Percentiles rank a stretch among this genome's conserved stretches.
These are phyloP conservation scores for Rosa multiflora DNA, from an alignment of 306 rosid genomes.

Conservation along the genomic window DNA sequence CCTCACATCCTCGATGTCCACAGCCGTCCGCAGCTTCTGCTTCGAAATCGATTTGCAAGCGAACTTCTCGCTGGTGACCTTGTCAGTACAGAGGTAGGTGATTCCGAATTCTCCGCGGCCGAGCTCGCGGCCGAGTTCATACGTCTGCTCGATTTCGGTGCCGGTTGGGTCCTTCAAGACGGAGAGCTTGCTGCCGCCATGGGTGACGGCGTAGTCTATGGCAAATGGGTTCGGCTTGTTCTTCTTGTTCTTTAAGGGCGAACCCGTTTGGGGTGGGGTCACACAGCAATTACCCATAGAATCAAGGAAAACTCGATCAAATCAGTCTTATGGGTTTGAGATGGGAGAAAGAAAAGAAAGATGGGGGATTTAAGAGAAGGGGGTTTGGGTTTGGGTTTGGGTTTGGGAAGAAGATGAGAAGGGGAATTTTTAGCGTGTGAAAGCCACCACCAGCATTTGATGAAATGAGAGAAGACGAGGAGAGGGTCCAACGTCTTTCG, in stretches of 20 bases:
- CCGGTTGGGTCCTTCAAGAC: conserved; percentile 79
- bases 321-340: neutral
- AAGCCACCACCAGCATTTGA: conserved; percentile 11
- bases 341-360: neutral
- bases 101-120: conserved; percentile 95
- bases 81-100: conserved; percentile 82
- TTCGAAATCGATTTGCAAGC: conserved; percentile 94
- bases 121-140: conserved; percentile 80
- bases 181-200: conserved; percentile 37
- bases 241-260: conserved; percentile 28
- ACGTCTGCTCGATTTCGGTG: conserved; percentile 54
- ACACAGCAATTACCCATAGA: conserved; percentile 86
- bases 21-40: conserved; percentile 75
- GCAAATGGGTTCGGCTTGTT: conserved; percentile 69
- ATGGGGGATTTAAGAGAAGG: conserved; percentile 12
- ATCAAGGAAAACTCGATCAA: neutral
- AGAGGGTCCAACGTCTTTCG: conserved; percentile 19
- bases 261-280: conserved; percentile 40
- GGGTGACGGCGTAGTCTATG: conserved; percentile 32
- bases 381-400: conserved; percentile 10
- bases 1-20: conserved; percentile 84
- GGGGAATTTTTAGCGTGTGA: conserved; percentile 34
- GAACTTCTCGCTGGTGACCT: conserved; percentile 38
- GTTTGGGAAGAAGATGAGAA: conserved; percentile 14
- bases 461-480: neutral